phyloP scores from a whole-genome alignment of 305 asterid genomes.

The Solanum hybrid region DNA sequence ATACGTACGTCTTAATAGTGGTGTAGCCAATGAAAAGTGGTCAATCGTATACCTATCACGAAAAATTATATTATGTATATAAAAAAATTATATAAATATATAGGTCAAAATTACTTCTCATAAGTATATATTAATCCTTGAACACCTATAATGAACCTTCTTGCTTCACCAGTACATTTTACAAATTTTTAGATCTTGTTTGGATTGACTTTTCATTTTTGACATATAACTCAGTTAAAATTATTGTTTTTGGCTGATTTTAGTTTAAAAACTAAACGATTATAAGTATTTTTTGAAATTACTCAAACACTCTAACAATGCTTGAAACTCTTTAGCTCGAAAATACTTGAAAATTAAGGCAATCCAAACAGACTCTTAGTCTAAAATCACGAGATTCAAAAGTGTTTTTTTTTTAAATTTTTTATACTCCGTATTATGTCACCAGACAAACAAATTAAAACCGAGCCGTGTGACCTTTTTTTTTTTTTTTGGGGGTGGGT shows the following conservation, averaged over 20 bases:
- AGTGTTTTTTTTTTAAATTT: too few relatives aligned
- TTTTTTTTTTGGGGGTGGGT: slow-evolving; percentile 19
- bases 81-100: neutral
- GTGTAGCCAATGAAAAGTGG: neutral
- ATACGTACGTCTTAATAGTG: neutral
- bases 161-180: neutral
- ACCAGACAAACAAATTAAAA: neutral
- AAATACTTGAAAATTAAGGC: too few relatives aligned
- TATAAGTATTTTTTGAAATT: too few relatives aligned
- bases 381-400: too few relatives aligned
- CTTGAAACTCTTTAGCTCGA: neutral
- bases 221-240: too few relatives aligned
- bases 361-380: too few relatives aligned
- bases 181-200: neutral
- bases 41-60: neutral
- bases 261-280: neutral
- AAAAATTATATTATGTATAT: neutral
- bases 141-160: neutral
- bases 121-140: neutral
- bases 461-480: too few relatives aligned
- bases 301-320: neutral
- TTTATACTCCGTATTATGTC: too few relatives aligned
- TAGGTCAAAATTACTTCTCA: neutral
- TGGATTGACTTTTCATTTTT: neutral
- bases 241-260: too few relatives aligned